Conservation (phyloP, 139 green algal genomes). For the Micractinium sp. region DNA sequence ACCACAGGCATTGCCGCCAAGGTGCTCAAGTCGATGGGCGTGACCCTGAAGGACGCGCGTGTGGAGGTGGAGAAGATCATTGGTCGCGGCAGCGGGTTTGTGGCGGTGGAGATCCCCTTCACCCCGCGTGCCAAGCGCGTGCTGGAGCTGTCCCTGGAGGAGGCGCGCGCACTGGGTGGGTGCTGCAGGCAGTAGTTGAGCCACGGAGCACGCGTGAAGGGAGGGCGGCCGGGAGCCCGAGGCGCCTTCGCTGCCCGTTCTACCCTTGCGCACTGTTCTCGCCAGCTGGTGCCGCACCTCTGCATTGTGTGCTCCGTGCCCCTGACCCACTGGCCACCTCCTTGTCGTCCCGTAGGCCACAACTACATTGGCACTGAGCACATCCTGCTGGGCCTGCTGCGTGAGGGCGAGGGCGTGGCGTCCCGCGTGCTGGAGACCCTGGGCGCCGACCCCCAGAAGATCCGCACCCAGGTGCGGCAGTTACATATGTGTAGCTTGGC, state of each 20-base stretch:
- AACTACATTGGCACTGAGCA: conserved; percentile 99
- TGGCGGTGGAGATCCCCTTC: conserved; percentile 99
- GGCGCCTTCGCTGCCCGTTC: too few species aligned
- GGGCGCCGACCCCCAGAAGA: conserved; percentile 94
- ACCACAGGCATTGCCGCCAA: conserved; percentile 95
- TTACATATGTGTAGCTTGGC: neutral
- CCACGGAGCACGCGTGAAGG: too few species aligned
- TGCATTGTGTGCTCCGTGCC: neutral
- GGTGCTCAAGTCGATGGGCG: conserved; percentile 98
- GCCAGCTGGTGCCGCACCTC: too few species aligned
- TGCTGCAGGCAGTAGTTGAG: neutral
- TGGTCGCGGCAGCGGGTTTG: conserved; percentile 95
- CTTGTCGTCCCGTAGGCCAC: conserved; percentile 77
- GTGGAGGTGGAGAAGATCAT: conserved; percentile 99
- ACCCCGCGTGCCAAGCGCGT: conserved; percentile 98
- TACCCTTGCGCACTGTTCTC: too few species aligned
- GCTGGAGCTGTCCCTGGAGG: conserved; percentile 97
- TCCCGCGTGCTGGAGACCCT: conserved; percentile 97
- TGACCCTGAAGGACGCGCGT: conserved; percentile 98
- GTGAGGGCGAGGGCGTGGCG: conserved; percentile 98
- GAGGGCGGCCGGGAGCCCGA: neutral
- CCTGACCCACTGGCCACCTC: neutral
- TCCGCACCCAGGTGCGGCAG: conserved; percentile 91
- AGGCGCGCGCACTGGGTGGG: conserved; percentile 95
- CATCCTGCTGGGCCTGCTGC: conserved; percentile 97